A percentile compares a stretch with the other conserved stretches of the same genome.
phyloP scores from a whole-genome alignment of 352 stramenopile species.

The Globisporangium barbulae region DNA sequence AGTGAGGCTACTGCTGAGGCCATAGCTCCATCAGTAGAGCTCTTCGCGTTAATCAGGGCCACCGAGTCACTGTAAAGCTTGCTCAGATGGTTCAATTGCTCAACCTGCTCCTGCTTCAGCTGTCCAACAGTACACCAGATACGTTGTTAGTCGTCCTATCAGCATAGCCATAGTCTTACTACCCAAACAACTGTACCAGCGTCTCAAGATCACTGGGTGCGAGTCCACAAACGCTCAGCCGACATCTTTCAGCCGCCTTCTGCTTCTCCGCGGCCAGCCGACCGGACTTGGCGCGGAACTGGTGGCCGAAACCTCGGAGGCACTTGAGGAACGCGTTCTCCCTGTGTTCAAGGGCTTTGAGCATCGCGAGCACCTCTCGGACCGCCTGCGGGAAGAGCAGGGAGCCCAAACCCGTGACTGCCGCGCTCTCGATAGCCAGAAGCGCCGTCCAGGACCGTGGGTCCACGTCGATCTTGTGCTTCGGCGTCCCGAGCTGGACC shows the following conservation, averaged over 20 bases:
- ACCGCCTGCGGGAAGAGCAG: constrained; percentile 24
- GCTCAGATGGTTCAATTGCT: constrained; percentile 3
- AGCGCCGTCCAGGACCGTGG: constrained; percentile 41
- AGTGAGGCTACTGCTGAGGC: background rate
- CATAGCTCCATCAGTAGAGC: background rate
- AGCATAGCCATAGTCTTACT: background rate
- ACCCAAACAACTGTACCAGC: constrained; percentile 1
- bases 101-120: constrained; percentile 13
- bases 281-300: constrained; percentile 12
- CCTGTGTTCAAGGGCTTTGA: constrained; percentile 35
- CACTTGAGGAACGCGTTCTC: constrained; percentile 73
- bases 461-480: constrained; percentile 63
- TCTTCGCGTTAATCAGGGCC: background rate
- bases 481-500: constrained; percentile 50
- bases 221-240: background rate
- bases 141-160: background rate
- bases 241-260: background rate
- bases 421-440: constrained; percentile 30
- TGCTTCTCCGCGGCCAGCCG: background rate
- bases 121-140: constrained; percentile 5
- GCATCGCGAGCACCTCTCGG: constrained; percentile 43
- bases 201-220: background rate
- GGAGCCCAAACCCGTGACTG: constrained; percentile 22
- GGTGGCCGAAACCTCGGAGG: constrained; percentile 34
- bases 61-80: constrained; percentile 9